phyloP scores from a whole-genome alignment of 148 eudicot genomes.

The Chenopodium album region DNA sequence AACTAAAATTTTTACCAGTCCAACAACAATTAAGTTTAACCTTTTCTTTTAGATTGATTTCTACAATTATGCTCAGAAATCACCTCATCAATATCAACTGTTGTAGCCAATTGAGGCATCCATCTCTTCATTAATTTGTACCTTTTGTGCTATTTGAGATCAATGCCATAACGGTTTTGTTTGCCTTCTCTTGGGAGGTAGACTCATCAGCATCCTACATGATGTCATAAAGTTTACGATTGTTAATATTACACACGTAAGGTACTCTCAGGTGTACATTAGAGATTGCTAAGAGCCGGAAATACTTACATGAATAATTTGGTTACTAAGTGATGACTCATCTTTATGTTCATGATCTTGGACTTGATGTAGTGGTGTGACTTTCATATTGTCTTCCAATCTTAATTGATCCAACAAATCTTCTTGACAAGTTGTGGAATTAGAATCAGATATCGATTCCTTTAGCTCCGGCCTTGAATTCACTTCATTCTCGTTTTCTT shows the following conservation, averaged over 20 bases:
- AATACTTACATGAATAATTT: conserved; percentile 9
- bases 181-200: neutral
- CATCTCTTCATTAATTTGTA: neutral
- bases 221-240: neutral
- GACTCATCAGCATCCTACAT: neutral
- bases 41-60: too few relatives aligned
- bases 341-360: neutral
- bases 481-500: neutral
- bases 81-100: neutral
- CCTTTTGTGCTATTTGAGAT: neutral
- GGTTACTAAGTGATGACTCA: neutral
- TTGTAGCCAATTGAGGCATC: neutral
- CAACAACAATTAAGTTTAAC: neutral
- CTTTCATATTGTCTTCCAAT: conserved; percentile 13
- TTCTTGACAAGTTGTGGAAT: conserved; percentile 24
- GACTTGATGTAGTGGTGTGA: neutral
- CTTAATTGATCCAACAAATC: conserved; percentile 14
- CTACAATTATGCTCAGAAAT: too few relatives aligned
- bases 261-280: neutral
- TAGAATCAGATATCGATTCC: conserved; percentile 21
- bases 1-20: neutral
- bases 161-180: neutral
- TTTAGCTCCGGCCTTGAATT: neutral
- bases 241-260: neutral
- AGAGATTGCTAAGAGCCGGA: neutral